Conservation (phyloP, 805 yeast genomes). For the Barnettozyma salicaria region DNA sequence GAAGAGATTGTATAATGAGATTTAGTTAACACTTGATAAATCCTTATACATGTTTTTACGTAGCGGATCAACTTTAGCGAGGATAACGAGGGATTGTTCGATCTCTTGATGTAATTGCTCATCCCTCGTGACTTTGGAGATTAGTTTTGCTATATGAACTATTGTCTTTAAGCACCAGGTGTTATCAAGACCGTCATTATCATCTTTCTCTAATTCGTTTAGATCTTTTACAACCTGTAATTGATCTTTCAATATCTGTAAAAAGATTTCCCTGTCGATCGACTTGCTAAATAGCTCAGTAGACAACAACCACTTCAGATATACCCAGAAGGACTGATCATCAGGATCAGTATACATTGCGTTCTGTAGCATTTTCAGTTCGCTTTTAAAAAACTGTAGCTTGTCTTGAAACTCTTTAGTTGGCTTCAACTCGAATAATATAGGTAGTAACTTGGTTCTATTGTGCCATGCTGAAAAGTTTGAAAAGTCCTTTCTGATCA, state of each 20-base stretch:
- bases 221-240: slow-evolving; percentile 50
- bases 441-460: slow-evolving; percentile 62
- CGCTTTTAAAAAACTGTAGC: slow-evolving; percentile 40
- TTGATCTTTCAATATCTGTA: slow-evolving; percentile 39
- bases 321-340: slow-evolving; percentile 91
- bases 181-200: slow-evolving; percentile 49
- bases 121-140: slow-evolving; percentile 18
- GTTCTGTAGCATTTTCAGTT: slow-evolving; percentile 62
- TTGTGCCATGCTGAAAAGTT: slow-evolving; percentile 97
- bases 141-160: slow-evolving; percentile 37
- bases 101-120: slow-evolving; percentile 25
- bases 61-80: slow-evolving; percentile 57
- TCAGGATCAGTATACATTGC: slow-evolving; percentile 92
- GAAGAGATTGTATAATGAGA: slow-evolving; percentile 39
- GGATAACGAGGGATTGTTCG: slow-evolving; percentile 32
- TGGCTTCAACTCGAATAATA: slow-evolving; percentile 33
- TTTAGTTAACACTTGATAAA: slow-evolving; percentile 2
- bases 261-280: slow-evolving; percentile 28
- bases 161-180: slow-evolving; percentile 71
- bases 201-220: slow-evolving; percentile 67
- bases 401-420: slow-evolving; percentile 26
- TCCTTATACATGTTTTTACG: slow-evolving; percentile 55
- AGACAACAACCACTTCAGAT: slow-evolving; percentile 70
- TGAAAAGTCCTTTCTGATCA: slow-evolving; percentile 78
- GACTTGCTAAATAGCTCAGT: slow-evolving; percentile 26